phyloP scores from a whole-genome alignment of 768 basidiomycete species.

The Pleurotus platypus region DNA sequence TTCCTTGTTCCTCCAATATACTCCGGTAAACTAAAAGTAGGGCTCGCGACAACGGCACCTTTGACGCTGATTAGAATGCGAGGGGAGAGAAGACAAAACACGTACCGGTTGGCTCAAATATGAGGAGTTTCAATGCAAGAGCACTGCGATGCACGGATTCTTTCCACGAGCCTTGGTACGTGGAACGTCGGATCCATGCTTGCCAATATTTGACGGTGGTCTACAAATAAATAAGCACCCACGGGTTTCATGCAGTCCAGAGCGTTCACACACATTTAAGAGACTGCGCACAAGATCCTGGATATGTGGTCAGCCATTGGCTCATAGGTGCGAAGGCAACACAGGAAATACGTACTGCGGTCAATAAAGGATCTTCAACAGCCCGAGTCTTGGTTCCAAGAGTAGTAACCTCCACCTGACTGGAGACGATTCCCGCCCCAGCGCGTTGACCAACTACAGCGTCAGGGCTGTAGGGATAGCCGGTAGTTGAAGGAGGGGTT shows the following conservation, averaged over 20 bases:
- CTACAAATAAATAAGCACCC: conserved; percentile 16
- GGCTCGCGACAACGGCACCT: conserved; percentile 92
- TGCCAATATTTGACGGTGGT: conserved; percentile 84
- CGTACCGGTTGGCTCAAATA: conserved; percentile 84
- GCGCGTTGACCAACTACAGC: no score
- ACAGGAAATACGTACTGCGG: conserved; percentile 35
- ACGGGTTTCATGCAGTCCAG: not conserved
- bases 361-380: conserved; percentile 69
- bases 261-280: conserved; percentile 42
- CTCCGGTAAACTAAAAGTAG: conserved; percentile 93
- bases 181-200: conserved; percentile 84
- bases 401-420: conserved; percentile 7
- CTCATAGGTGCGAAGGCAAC: not conserved
- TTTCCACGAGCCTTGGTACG: conserved; percentile 92
- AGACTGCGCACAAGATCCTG: conserved; percentile 57
- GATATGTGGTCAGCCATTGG: not conserved
- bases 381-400: conserved; percentile 40
- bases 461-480: not conserved
- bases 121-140: conserved; percentile 88
- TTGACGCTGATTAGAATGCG: not conserved
- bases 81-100: conserved; percentile 3
- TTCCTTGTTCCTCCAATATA: conserved; percentile 88
- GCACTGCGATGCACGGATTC: conserved; percentile 93
- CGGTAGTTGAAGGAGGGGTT: conserved; percentile 41
- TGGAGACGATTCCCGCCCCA: not conserved